Evolutionary conservation across 2,329 filamentous ascomycete genomes (phyloP).

Genomic region (Verticillium klebahnii): DNA sequence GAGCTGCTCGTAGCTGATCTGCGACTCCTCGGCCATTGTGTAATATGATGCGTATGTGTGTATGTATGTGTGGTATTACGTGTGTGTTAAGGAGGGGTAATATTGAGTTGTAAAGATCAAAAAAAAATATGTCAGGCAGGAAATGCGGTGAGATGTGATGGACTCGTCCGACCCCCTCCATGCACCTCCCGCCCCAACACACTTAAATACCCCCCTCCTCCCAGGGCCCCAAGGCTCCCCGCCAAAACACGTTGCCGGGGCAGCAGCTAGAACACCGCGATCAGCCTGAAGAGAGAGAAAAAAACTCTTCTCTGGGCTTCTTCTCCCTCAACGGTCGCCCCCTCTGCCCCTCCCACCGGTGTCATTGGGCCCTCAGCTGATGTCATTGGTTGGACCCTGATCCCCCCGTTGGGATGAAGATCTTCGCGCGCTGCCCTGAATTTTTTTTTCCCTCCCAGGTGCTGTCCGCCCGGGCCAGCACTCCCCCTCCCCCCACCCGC

Average conservation of each 20-base stretch:
- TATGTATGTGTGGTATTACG: not conserved
- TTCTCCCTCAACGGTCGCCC: not conserved
- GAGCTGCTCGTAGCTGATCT: constrained; percentile 71
- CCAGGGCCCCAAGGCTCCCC: not conserved
- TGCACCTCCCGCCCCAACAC: not conserved
- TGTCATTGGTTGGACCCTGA: constrained; percentile 3
- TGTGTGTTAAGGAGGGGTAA: not conserved
- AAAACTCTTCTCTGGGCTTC: not conserved
- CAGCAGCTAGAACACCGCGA: not conserved
- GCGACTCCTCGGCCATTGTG: not conserved
- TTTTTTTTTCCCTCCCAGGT: not conserved
- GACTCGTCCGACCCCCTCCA: not conserved
- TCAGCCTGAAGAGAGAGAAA: not conserved
- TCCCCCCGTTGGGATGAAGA: not conserved
- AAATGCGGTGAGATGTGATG: not conserved
- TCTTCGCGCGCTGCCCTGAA: not conserved
- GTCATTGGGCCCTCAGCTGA: not conserved
- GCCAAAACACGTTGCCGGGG: not conserved
- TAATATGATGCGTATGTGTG: not conserved
- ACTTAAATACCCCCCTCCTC: not conserved
- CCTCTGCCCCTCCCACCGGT: not conserved
- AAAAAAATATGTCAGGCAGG: not conserved
- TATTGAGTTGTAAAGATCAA: not conserved
- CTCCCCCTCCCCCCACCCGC: not conserved
- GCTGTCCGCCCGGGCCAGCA: not conserved